Base-by-base conservation (phyloP, 2,329 filamentous ascomycete genomes). In the Hyphodiscus sp. region DNA sequence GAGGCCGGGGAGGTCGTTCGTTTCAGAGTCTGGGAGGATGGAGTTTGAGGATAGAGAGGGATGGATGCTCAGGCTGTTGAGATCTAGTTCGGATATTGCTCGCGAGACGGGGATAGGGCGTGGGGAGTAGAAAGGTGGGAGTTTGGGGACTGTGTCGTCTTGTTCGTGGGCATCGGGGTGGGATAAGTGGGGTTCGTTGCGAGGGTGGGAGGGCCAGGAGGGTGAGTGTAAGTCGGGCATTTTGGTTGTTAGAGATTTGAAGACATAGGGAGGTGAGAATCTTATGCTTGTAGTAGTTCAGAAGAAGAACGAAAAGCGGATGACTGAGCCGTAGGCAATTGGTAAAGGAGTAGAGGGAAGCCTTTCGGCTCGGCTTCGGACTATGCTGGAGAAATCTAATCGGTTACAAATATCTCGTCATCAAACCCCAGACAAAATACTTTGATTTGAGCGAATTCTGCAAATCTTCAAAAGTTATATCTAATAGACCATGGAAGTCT, bases 1-100 rank as follows among this genome's bases (percentile, higher is more conserved):
- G 47, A 94, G 83, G 3, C 57, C 67, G 3, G 67, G 67, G 20
- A 69, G 56, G 18, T 59, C 50, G 11, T 33, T 44, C 11, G 30
- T 38, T 45, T 38, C 41, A 11, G 48, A 55, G 13, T 26, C 5
- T 41, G n/a, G 47, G 45, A 10, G 49, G 49, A 41, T 13, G 33
- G 29, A 33, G 30, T 13, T 57, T 52, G 45, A 49, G 45, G 38
- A 41, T 51, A 52, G 47, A 20, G n/a, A 49, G 16, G n/a, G 23
- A 19, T 18, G 51, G 53, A 41, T 60, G 53, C 19, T 45, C 18
- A 63, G 49, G 5, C 54, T 53, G 49, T 67, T 65, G 33, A 68
- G 55, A 44, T 68, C 67, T 23, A 68, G 62, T 61, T 67, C 67
- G 30, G 66, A 67, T 48, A 68, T 65, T 38, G 61, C 53, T 46